Evolutionary conservation across 1,139 yeast species (phyloP).

Genomic region (Yamadazyma dendronema): DNA sequence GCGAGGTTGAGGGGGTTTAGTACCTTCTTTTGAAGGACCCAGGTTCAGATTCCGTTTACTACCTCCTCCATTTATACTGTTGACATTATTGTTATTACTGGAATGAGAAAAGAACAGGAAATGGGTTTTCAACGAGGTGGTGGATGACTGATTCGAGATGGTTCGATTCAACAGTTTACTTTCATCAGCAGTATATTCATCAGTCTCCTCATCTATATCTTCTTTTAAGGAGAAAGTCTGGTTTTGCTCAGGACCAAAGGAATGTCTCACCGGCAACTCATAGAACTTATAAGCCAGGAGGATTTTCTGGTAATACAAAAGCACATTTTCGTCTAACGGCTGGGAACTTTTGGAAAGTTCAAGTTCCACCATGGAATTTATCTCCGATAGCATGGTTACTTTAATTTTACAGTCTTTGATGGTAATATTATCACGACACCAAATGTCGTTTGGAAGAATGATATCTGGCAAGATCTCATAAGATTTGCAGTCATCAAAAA

Average conservation of each 20-base stretch:
- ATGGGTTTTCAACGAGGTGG: slow-evolving; percentile 18
- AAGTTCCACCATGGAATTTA: slow-evolving; percentile 31
- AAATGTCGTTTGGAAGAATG: slow-evolving; percentile 37
- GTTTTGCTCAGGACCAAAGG: not conserved
- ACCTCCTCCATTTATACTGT: not conserved
- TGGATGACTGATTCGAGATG: slow-evolving; percentile 21
- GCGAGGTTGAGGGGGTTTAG: not conserved
- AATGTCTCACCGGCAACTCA: slow-evolving; percentile 15
- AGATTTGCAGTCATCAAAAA: not conserved
- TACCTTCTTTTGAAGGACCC: slow-evolving; percentile 3
- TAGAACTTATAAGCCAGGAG: slow-evolving; percentile 37
- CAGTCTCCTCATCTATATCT: slow-evolving; percentile 26
- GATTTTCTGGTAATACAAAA: slow-evolving; percentile 36
- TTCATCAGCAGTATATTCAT: slow-evolving; percentile 14
- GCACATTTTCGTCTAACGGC: slow-evolving; percentile 29
- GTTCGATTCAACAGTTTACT: slow-evolving; percentile 20
- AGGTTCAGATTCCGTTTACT: slow-evolving; percentile 4
- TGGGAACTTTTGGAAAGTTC: slow-evolving; percentile 18
- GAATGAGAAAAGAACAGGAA: slow-evolving; percentile 17
- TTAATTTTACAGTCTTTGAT: slow-evolving; percentile 36
- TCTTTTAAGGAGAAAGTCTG: slow-evolving; percentile 21
- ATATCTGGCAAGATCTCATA: slow-evolving; percentile 35
- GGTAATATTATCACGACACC: slow-evolving; percentile 35
- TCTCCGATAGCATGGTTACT: slow-evolving; percentile 32
- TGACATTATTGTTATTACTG: slow-evolving; percentile 9